These are phyloP conservation scores for Globisporangium radiosum DNA, from an alignment of 352 stramenopile genomes.

Conservation along the genomic window DNA sequence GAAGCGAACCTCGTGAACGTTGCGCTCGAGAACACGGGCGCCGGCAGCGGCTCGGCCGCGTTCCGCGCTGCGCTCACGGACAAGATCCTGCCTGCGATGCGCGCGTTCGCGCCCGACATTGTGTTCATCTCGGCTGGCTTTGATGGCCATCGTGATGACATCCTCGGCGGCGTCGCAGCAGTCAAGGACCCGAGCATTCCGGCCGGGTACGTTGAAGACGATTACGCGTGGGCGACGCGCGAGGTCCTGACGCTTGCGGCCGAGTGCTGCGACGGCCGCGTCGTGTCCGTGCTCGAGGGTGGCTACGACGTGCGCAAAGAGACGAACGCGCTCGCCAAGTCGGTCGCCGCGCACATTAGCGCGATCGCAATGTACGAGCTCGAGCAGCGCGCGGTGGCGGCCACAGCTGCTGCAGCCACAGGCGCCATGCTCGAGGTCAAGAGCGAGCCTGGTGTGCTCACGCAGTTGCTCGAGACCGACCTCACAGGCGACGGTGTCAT, in stretches of 20 bases:
- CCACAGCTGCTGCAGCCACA: conserved; percentile 1
- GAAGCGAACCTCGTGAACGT: conserved; percentile 70
- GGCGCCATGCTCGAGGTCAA: conserved; percentile 20
- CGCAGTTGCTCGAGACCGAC: conserved; percentile 44
- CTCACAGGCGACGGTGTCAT: conserved; percentile 37
- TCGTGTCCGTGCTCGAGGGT: conserved; percentile 83
- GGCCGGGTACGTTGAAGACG: conserved; percentile 74
- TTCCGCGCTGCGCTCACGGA: conserved; percentile 55
- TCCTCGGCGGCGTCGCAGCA: conserved; percentile 66
- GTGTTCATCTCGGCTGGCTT: conserved; percentile 89
- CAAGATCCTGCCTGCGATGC: conserved; percentile 74
- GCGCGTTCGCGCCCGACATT: conserved; percentile 65
- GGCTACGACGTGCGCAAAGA: conserved; percentile 78
- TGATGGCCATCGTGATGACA: conserved; percentile 82
- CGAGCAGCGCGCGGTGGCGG: conserved; percentile 16
- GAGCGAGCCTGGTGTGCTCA: conserved; percentile 32
- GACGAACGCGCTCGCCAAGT: conserved; percentile 80
- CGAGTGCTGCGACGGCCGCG: conserved; percentile 69
- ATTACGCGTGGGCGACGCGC: conserved; percentile 76
- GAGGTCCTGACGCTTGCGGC: conserved; percentile 71
- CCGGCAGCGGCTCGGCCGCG: conserved; percentile 51
- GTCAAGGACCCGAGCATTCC: conserved; percentile 74
- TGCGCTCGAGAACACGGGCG: conserved; percentile 63
- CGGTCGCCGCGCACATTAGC: conserved; percentile 66
- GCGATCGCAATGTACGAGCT: conserved; percentile 65